Percentiles rank a stretch among this genome's conserved stretches.
These are phyloP conservation scores for Neurospora terricola DNA, from an alignment of 495 filamentous ascomycete species.

Conservation along the genomic window DNA sequence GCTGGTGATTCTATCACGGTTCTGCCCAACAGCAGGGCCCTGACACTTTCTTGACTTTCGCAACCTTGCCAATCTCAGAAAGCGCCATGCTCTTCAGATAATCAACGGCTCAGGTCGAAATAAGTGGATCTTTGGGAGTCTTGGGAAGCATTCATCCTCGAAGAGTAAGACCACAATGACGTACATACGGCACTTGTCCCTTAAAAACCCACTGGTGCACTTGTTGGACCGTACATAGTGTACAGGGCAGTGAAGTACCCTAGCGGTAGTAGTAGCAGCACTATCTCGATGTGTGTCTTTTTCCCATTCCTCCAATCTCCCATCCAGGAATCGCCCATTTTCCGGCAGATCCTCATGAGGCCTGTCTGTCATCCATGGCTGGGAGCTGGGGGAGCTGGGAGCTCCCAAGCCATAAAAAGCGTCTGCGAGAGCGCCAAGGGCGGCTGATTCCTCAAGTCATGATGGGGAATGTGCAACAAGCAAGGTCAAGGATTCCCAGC, in stretches of 20 bases:
- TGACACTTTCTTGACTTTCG: neutral
- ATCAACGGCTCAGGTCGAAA: neutral
- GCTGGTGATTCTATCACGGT: neutral
- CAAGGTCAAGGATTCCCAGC: neutral
- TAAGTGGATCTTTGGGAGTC: neutral
- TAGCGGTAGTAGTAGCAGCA: neutral
- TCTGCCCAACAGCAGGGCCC: neutral
- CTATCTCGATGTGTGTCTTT: neutral
- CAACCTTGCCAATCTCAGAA: neutral
- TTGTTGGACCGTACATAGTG: neutral
- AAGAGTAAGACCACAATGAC: neutral
- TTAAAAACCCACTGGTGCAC: neutral
- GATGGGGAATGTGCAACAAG: neutral
- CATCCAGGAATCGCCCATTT: neutral
- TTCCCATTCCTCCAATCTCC: neutral
- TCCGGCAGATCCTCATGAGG: neutral
- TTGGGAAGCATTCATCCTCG: neutral
- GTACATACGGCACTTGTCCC: neutral
- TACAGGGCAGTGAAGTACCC: neutral
- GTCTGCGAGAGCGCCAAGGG: neutral
- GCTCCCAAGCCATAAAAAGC: neutral
- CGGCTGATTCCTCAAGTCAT: neutral
- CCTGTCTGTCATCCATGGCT: neutral
- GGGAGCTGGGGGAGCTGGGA: neutral
- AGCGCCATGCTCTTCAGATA: neutral